Conservation (phyloP, 108 stramenopile genomes). For the Mediolabrus comicus region DNA sequence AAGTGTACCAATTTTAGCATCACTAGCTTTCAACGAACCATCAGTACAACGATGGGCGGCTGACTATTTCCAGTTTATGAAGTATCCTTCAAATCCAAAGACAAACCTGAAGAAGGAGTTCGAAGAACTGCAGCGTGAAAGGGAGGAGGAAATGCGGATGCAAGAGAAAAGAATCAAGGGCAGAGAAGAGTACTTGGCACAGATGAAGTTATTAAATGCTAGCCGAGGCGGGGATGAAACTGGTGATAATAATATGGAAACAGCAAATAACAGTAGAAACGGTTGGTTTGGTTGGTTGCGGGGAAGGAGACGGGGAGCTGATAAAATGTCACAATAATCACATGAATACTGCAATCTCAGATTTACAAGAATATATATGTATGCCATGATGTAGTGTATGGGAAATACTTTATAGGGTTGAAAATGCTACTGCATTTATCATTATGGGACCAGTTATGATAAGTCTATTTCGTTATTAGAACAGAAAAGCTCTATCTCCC, state of each 20-base stretch:
- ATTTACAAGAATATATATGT: neutral
- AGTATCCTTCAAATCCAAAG: slow-evolving; percentile 85
- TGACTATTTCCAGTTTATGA: slow-evolving; percentile 87
- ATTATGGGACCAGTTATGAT: no score
- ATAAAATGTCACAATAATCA: neutral
- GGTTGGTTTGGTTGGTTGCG: slow-evolving; percentile 37
- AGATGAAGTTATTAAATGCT: slow-evolving; percentile 34
- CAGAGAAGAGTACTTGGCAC: slow-evolving; percentile 36
- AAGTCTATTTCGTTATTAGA: no score
- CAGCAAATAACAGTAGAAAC: neutral
- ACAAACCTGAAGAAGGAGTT: slow-evolving; percentile 76
- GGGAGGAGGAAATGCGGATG: slow-evolving; percentile 47
- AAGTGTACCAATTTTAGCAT: slow-evolving; percentile 70
- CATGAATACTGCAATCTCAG: neutral
- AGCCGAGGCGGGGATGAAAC: neutral
- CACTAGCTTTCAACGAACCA: slow-evolving; percentile 72
- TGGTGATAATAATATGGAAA: neutral
- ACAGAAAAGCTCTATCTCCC: neutral
- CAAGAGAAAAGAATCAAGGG: slow-evolving; percentile 25
- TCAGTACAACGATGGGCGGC: slow-evolving; percentile 62
- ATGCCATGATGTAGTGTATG: neutral
- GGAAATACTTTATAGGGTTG: neutral
- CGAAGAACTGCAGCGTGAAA: slow-evolving; percentile 51
- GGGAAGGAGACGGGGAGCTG: slow-evolving; percentile 8
- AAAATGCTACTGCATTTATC: no score